Evolutionary conservation across 257 asterid species (phyloP), one percentile per base, ranked within the genome.

Genomic region (Paraleonurus japonicus): DNA sequence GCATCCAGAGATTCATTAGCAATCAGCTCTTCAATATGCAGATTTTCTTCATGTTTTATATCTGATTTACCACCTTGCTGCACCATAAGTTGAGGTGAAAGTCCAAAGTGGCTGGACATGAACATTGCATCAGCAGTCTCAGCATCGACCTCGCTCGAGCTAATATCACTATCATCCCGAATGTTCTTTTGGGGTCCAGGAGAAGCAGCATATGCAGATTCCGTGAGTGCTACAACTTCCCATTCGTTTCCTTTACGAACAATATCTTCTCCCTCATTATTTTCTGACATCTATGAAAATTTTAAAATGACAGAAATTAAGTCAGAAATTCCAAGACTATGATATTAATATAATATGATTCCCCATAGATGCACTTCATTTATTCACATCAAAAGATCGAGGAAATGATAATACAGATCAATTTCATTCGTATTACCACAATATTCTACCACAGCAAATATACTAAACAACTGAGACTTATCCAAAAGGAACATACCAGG

Each of bases 161-260:
- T 76, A 58, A 67, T 67, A 13, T 50, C 43, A 47, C 30, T 39
- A 7, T 54, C 69, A 58, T 80, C 83, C 45, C 8, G 59, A 65
- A 58, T 30, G 19, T 65, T 78, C 50, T 68, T 77, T 74, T 63
- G 59, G 9, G 87, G 81, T 61, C 80, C 78, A 26, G 89, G 87
- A 17, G 87, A 82, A 69, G 89, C 92, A 75, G 83, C 86, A 82
- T 84, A 86, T 33, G 74, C 68, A 30, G 92, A 86, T 63, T 80
- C 85, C 1, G 89, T 82, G 70, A 86, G 89, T 13, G 85, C 76
- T 35, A 84, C 86, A 28, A 84, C 89, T 74, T 86, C 89, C 89
- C 89, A 84, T 51, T 86, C 92, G 41, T 82, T 84, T 76, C 84
- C 83, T 69, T 75, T 80, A 27, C 81, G 78, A 53, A 70, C 50